Percentiles rank a stretch among this genome's conserved stretches.
Evolutionary conservation across 192 early-diverging fungal species (phyloP).

Genomic region (Backusella westeae): DNA sequence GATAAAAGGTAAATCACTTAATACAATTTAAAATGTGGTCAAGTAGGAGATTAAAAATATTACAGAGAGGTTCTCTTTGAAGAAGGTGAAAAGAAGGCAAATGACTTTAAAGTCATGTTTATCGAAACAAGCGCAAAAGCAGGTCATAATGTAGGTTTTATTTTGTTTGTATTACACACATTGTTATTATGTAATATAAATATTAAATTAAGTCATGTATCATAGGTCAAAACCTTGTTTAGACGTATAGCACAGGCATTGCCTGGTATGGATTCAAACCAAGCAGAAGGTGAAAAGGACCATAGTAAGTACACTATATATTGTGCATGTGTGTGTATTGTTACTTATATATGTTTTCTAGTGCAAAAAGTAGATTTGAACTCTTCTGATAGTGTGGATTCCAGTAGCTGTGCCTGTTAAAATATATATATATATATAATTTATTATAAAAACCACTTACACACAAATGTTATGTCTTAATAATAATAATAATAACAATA

Average conservation of each 20-base stretch:
- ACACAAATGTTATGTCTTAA: no score
- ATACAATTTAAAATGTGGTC: neutral
- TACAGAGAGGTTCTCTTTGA: constrained; percentile 88
- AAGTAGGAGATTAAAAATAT: neutral
- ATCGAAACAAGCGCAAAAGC: constrained; percentile 99
- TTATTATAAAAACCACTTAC: no score
- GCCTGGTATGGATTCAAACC: constrained; percentile 74
- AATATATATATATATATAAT: neutral
- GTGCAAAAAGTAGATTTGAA: constrained; percentile 37
- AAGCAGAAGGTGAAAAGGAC: constrained; percentile 41
- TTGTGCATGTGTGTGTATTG: neutral
- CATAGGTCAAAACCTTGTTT: constrained; percentile 86
- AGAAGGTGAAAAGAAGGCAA: constrained; percentile 97
- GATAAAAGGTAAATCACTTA: constrained; percentile 71
- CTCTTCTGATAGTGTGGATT: constrained; percentile 22
- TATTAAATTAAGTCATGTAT: no score
- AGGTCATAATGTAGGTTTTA: constrained; percentile 79
- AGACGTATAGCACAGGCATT: constrained; percentile 94
- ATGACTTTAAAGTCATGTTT: constrained; percentile 96
- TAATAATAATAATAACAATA: no score
- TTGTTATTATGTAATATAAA: neutral
- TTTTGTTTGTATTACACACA: neutral
- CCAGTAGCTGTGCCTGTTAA: constrained; percentile 33
- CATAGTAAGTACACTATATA: constrained; percentile 4
- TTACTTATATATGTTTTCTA: neutral